A percentile compares a stretch with the other conserved stretches of the same genome.
Conservation (phyloP, 495 filamentous ascomycete species). For the Rhypophila decipiens region DNA sequence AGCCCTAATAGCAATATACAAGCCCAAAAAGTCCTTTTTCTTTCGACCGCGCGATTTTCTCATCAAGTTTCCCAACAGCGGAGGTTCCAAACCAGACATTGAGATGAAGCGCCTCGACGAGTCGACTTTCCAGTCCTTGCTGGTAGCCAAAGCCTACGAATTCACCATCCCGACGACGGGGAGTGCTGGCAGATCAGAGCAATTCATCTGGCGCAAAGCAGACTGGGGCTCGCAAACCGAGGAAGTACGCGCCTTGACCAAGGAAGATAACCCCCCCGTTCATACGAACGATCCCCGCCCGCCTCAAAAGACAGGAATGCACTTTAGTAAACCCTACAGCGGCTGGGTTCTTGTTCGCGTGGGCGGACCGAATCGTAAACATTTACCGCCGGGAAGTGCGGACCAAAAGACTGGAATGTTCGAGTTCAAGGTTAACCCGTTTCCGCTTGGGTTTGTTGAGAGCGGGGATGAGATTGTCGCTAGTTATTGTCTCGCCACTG, state of each 20-base stretch:
- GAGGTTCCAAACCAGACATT: neutral
- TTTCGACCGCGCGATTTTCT: neutral
- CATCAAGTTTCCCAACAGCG: neutral
- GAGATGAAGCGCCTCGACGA: neutral
- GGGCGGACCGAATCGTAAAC: neutral
- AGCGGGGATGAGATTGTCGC: conserved; percentile 9
- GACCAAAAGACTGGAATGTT: too few relatives aligned
- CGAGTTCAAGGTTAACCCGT: too few relatives aligned
- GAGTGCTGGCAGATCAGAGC: neutral
- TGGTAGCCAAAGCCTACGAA: neutral
- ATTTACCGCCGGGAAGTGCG: too few relatives aligned
- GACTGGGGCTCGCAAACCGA: neutral
- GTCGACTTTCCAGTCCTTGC: neutral
- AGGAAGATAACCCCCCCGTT: neutral
- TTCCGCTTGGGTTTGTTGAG: conserved; percentile 2
- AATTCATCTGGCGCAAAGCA: neutral
- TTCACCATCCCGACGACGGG: neutral
- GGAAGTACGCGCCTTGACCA: neutral
- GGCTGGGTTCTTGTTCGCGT: conserved; percentile 6
- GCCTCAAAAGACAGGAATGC: neutral
- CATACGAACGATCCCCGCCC: conserved; percentile 6
- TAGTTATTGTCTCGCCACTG: neutral
- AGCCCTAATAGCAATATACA: neutral
- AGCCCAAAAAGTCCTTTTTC: conserved; percentile 1
- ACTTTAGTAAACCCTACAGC: neutral